Percentiles rank a stretch among this genome's conserved stretches.
Conservation (phyloP, 2,329 filamentous ascomycete genomes). For the Cadophora malorum region DNA sequence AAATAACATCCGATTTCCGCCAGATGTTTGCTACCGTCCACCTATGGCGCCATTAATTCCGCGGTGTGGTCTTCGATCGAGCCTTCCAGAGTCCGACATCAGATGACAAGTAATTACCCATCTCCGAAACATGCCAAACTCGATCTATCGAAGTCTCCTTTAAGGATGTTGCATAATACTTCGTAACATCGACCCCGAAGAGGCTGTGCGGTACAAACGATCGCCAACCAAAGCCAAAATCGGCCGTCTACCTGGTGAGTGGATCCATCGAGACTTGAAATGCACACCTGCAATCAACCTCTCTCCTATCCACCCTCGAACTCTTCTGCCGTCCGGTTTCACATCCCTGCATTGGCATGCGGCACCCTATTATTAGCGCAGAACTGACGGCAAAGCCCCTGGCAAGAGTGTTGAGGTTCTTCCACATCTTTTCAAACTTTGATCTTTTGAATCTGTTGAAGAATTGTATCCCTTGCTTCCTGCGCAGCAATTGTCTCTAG, state of each 20-base stretch:
- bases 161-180: not conserved
- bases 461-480: not conserved
- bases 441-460: not conserved
- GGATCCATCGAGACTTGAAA: not conserved
- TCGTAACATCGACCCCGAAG: not conserved
- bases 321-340: not conserved
- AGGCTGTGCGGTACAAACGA: not conserved
- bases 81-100: not conserved
- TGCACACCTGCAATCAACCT: not conserved
- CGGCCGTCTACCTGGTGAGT: not conserved
- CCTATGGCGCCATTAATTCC: not conserved
- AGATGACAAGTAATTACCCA: not conserved
- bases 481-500: not conserved
- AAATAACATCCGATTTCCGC: not conserved
- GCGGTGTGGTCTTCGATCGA: not conserved
- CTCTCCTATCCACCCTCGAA: not conserved
- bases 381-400: not conserved
- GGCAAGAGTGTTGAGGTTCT: not conserved
- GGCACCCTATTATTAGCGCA: not conserved
- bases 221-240: conserved; percentile 4
- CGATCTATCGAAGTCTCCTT: not conserved
- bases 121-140: not conserved
- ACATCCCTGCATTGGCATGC: conserved; percentile 1
- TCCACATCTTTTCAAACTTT: not conserved
- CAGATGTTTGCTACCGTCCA: not conserved